phyloP scores from a whole-genome alignment of 2,329 filamentous ascomycete species.

The Colletotrichum orbiculare region DNA sequence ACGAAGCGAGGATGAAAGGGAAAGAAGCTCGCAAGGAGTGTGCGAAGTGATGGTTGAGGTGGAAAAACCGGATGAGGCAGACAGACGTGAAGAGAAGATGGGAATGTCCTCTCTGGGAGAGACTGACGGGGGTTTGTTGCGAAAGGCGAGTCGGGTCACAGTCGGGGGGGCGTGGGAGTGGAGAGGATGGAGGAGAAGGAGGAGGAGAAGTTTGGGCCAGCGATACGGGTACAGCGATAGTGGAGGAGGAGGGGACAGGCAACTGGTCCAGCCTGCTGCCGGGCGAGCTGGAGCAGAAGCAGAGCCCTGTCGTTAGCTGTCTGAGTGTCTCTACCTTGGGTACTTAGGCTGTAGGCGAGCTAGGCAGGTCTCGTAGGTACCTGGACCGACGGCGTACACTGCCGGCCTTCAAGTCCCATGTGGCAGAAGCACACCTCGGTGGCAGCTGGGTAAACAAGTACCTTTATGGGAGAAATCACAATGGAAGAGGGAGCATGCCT shows the following conservation, averaged over 20 bases:
- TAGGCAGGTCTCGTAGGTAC: too few relatives aligned
- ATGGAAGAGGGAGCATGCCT: too few relatives aligned
- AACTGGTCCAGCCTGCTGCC: not conserved
- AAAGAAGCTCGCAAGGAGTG: slow-evolving; percentile 38
- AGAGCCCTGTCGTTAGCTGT: too few relatives aligned
- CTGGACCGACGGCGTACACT: too few relatives aligned
- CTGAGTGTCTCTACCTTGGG: too few relatives aligned
- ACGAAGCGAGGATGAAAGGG: slow-evolving; percentile 36
- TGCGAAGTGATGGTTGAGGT: slow-evolving; percentile 36
- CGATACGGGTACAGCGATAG: slow-evolving; percentile 5
- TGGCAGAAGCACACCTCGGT: too few relatives aligned
- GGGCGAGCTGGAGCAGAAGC: too few relatives aligned
- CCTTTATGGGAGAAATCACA: too few relatives aligned
- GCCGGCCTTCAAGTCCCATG: too few relatives aligned
- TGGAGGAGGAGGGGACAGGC: slow-evolving; percentile 25
- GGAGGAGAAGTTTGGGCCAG: slow-evolving; percentile 20
- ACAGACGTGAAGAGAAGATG: slow-evolving; percentile 38
- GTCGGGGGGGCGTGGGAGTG: slow-evolving; percentile 25
- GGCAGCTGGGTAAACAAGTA: too few relatives aligned
- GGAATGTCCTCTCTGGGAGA: slow-evolving; percentile 37
- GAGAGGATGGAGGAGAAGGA: slow-evolving; percentile 21
- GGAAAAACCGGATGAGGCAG: slow-evolving; percentile 37
- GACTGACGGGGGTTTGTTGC: slow-evolving; percentile 37
- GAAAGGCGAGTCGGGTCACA: slow-evolving; percentile 33
- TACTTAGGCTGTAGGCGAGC: too few relatives aligned